Evolutionary conservation across 2,329 filamentous ascomycete species (phyloP).

Genomic region (Xylariaceae sp.): DNA sequence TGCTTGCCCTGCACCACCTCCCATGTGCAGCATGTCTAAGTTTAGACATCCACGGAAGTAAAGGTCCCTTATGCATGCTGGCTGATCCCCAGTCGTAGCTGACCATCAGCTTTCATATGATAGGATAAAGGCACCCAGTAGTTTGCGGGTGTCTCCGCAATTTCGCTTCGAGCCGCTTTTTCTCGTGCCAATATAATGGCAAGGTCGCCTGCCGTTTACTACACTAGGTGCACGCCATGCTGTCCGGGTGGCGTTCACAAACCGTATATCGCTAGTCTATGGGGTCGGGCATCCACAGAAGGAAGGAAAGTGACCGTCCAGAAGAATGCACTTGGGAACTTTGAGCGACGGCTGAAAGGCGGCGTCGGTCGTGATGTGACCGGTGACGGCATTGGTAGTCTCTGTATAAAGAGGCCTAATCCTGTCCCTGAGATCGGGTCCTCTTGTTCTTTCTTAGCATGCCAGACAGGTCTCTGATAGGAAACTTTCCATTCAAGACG

Average conservation of each 20-base stretch:
- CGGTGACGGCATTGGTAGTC: background rate
- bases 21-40: too few species aligned
- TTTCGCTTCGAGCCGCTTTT: background rate
- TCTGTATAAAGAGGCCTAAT: constrained; percentile 1
- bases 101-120: background rate
- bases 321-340: too few species aligned
- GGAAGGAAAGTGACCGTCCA: background rate
- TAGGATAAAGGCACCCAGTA: background rate
- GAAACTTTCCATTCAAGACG: background rate
- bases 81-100: background rate
- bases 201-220: background rate
- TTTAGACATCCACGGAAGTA: too few species aligned
- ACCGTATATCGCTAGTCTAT: background rate
- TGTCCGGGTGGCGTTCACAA: background rate
- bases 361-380: background rate
- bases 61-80: background rate
- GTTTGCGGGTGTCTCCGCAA: background rate
- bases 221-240: background rate
- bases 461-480: background rate
- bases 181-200: background rate
- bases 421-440: background rate
- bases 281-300: background rate
- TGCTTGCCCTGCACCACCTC: too few species aligned
- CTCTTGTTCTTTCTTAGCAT: background rate
- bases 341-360: background rate